These are phyloP conservation scores for Pseudophaeomoniella oleicola DNA, from an alignment of 2,329 filamentous ascomycete genomes.

Conservation along the genomic window DNA sequence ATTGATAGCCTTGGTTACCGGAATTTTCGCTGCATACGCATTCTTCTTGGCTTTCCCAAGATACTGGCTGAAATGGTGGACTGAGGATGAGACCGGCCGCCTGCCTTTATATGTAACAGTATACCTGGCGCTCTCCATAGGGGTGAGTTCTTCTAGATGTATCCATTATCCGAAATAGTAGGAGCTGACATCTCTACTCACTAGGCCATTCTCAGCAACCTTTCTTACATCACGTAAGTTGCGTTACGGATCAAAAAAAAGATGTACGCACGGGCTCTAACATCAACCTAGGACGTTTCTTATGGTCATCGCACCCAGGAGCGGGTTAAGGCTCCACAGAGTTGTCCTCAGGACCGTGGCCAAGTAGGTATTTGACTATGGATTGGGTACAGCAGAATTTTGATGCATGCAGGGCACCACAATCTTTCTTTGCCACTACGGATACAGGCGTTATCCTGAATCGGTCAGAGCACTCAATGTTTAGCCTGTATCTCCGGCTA, in stretches of 20 bases:
- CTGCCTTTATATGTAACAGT: constrained; percentile 22
- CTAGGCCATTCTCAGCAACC: too few species aligned
- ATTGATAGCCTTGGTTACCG: too few species aligned
- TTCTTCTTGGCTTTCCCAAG: constrained; percentile 10
- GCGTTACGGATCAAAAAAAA: too few species aligned
- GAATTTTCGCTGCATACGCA: too few species aligned
- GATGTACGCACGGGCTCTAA: too few species aligned
- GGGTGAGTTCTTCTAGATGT: constrained; percentile 12
- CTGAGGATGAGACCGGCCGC: constrained; percentile 23
- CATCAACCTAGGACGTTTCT: too few species aligned
- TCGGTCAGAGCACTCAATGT: not conserved
- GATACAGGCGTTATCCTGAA: not conserved
- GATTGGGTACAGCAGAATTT: constrained; percentile 7
- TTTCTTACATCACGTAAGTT: constrained; percentile 5
- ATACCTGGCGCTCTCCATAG: constrained; percentile 24
- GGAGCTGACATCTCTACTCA: constrained; percentile 7
- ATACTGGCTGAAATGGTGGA: constrained; percentile 36
- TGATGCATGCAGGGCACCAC: not conserved
- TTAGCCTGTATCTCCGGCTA: not conserved
- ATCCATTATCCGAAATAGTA: constrained; percentile 7
- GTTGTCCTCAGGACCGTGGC: constrained; percentile 2
- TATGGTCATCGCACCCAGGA: constrained; percentile 1
- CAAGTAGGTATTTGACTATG: constrained; percentile 7
- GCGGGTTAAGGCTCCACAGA: not conserved
- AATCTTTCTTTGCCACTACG: not conserved